Conservation (phyloP, 768 basidiomycete species). For the Multifurca ochricompacta region DNA sequence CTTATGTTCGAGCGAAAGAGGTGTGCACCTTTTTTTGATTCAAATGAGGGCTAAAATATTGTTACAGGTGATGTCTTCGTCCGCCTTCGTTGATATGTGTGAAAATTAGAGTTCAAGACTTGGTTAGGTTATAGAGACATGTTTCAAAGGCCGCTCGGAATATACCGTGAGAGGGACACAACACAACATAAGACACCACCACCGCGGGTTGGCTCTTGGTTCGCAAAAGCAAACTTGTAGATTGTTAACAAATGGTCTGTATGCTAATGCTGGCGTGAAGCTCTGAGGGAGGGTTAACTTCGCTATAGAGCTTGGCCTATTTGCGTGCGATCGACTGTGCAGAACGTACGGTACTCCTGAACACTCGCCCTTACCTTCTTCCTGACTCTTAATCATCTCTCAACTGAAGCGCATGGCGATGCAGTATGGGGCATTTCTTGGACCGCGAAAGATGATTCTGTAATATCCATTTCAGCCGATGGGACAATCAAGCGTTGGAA, state of each 20-base stretch:
- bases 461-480: slow-evolving; percentile 70
- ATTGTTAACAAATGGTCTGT: slow-evolving; percentile 7
- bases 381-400: slow-evolving; percentile 25
- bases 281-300: neutral
- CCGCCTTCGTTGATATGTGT: slow-evolving; percentile 90
- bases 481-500: slow-evolving; percentile 72
- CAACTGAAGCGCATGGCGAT: slow-evolving; percentile 61
- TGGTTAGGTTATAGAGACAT: slow-evolving; percentile 25
- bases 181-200: neutral
- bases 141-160: slow-evolving; percentile 53
- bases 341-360: slow-evolving; percentile 50
- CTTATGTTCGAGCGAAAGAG: neutral
- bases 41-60: slow-evolving; percentile 7
- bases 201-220: neutral
- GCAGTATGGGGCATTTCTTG: slow-evolving; percentile 73
- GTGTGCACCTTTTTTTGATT: slow-evolving; percentile 26
- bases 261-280: neutral
- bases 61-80: slow-evolving; percentile 66
- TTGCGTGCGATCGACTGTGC: slow-evolving; percentile 64
- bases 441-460: slow-evolving; percentile 51
- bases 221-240: neutral
- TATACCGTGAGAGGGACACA: slow-evolving; percentile 27
- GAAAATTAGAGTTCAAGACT: slow-evolving; percentile 46
- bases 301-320: slow-evolving; percentile 57
- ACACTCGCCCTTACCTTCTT: slow-evolving; percentile 12